Evolutionary conservation across 2,329 filamentous ascomycete genomes (phyloP).

Genomic region (Penicillium polonicum): DNA sequence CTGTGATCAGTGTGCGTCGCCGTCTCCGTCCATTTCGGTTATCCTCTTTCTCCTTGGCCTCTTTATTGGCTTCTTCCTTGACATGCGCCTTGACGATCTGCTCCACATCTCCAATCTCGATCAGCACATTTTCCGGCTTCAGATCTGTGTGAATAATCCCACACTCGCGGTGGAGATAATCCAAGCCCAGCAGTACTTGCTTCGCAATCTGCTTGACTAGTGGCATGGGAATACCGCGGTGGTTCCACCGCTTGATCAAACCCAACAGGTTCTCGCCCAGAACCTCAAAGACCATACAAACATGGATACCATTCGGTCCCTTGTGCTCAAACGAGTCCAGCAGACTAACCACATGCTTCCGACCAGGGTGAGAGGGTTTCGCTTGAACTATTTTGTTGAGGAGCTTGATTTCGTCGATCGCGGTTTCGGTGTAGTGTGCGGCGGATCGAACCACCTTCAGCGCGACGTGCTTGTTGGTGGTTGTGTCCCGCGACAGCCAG

Average conservation of each 20-base stretch:
- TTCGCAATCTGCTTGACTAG: conserved; percentile 99
- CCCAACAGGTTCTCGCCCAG: conserved; percentile 92
- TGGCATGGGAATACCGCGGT: conserved; percentile 92
- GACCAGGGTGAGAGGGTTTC: conserved; percentile 89
- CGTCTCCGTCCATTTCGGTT: conserved; percentile 88
- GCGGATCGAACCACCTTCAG: conserved; percentile 97
- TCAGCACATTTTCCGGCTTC: conserved; percentile 96
- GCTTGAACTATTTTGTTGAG: conserved; percentile 95
- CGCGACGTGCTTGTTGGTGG: conserved; percentile 87
- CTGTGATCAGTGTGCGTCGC: conserved; percentile 90
- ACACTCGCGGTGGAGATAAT: conserved; percentile 96
- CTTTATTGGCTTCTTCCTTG: conserved; percentile 64
- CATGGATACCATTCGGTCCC: conserved; percentile 91
- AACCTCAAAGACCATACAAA: conserved; percentile 99
- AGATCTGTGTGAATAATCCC: conserved; percentile 98
- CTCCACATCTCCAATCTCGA: conserved; percentile 98
- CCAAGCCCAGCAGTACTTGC: conserved; percentile 89
- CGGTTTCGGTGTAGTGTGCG: conserved; percentile 97
- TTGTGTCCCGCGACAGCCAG: conserved; percentile 80
- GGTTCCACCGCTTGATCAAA: conserved; percentile 97
- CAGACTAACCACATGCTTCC: conserved; percentile 91
- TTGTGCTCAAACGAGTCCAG: conserved; percentile 98
- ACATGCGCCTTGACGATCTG: conserved; percentile 97
- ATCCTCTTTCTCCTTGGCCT: conserved; percentile 85
- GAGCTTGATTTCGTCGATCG: conserved; percentile 97